phyloP scores from a whole-genome alignment of 768 basidiomycete species.

The Leccinum boreale region DNA sequence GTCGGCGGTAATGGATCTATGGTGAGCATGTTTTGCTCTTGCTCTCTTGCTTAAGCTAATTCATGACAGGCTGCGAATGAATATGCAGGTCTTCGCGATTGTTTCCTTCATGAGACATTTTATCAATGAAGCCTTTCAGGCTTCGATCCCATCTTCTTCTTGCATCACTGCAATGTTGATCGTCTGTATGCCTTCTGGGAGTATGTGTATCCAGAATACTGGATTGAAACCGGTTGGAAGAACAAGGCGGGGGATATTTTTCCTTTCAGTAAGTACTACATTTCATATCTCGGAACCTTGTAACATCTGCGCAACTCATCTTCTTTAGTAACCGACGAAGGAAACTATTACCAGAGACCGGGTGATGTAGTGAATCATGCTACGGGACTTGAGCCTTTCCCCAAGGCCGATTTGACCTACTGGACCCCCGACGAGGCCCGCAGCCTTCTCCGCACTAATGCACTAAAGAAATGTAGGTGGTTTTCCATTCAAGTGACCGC shows the following conservation, averaged over 20 bases:
- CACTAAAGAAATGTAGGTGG: conserved; percentile 6
- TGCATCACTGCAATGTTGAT: conserved; percentile 19
- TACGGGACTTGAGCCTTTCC: conserved; percentile 16
- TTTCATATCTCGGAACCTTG: no score
- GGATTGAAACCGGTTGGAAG: conserved; percentile 15
- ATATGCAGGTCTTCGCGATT: conserved; percentile 13
- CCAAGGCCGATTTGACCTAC: background rate
- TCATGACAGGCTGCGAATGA: conserved; percentile 9
- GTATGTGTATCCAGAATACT: conserved; percentile 18
- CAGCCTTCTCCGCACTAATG: background rate
- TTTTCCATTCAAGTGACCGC: background rate
- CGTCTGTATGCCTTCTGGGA: conserved; percentile 22
- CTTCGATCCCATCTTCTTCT: conserved; percentile 18
- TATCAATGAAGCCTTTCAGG: background rate
- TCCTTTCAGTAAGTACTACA: conserved; percentile 6
- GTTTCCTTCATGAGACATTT: background rate
- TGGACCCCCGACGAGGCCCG: conserved; percentile 16
- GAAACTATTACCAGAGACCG: background rate
- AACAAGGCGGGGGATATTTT: background rate
- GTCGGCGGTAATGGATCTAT: conserved; percentile 14
- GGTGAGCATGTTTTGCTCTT: conserved; percentile 5
- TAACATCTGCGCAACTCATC: background rate
- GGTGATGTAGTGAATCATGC: background rate
- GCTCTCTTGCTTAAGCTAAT: background rate
- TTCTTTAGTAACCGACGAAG: background rate